Percentiles rank a stretch among this genome's conserved stretches.
phyloP scores from a whole-genome alignment of 1,284 basidiomycete species.

The Macrocystidia cucumis region DNA sequence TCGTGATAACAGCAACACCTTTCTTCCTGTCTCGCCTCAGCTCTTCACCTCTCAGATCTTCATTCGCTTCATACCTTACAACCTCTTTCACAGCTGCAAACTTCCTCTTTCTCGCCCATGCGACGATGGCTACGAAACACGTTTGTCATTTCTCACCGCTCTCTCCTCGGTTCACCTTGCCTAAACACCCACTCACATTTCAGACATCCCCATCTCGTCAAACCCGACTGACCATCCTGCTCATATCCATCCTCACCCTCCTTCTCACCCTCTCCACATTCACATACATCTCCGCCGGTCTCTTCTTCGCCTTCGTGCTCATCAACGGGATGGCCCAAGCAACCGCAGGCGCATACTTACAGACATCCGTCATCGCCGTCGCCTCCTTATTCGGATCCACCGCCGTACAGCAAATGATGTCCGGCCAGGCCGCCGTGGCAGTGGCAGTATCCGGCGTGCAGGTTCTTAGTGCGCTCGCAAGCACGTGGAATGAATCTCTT shows the following conservation, averaged over 20 bases:
- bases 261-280: constrained; percentile 58
- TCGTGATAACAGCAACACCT: constrained; percentile 68
- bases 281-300: constrained; percentile 36
- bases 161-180: background rate
- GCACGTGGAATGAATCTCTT: constrained; percentile 36
- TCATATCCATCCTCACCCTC: constrained; percentile 41
- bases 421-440: constrained; percentile 72
- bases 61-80: constrained; percentile 68
- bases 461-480: constrained; percentile 52
- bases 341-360: constrained; percentile 56
- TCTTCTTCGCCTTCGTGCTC: constrained; percentile 61
- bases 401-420: constrained; percentile 63
- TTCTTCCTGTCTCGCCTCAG: constrained; percentile 64
- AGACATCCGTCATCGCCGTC: constrained; percentile 60
- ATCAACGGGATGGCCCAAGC: constrained; percentile 50
- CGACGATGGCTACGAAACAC: constrained; percentile 58
- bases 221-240: constrained; percentile 34
- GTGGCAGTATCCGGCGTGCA: constrained; percentile 69
- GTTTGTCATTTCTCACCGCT: constrained; percentile 27
- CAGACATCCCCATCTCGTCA: constrained; percentile 45
- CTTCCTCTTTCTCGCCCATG: constrained; percentile 63
- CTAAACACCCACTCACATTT: constrained; percentile 10
- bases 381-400: constrained; percentile 66
- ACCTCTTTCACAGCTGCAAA: constrained; percentile 55
- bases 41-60: constrained; percentile 42